Percentiles rank a stretch among this genome's conserved stretches.
These are phyloP conservation scores for Lactarius trivialis DNA, from an alignment of 768 basidiomycete genomes.

Conservation along the genomic window DNA sequence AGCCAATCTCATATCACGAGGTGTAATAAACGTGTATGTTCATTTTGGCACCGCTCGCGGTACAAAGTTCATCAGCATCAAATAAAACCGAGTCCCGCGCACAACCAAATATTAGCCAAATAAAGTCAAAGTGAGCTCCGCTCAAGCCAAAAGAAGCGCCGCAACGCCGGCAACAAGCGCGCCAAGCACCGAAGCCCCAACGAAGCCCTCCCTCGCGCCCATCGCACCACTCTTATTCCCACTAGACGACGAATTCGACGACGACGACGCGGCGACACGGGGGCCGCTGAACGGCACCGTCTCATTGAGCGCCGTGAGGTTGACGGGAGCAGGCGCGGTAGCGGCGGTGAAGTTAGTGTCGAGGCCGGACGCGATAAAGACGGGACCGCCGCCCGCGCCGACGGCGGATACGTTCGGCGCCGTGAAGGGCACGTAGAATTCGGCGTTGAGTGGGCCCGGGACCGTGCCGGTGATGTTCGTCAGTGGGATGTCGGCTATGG, in stretches of 20 bases:
- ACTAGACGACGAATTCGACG: background rate
- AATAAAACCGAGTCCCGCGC: background rate
- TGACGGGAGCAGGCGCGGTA: slow-evolving; percentile 30
- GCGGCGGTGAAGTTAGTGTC: slow-evolving; percentile 32
- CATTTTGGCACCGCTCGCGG: background rate
- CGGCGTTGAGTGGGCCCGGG: slow-evolving; percentile 40
- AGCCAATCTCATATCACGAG: background rate
- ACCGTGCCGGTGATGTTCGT: slow-evolving; percentile 38
- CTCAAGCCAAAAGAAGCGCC: background rate
- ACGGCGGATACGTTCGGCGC: slow-evolving; percentile 37
- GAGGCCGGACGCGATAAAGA: slow-evolving; percentile 27
- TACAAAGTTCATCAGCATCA: background rate
- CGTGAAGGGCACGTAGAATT: slow-evolving; percentile 33
- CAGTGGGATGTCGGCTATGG: slow-evolving; percentile 27
- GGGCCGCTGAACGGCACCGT: slow-evolving; percentile 22
- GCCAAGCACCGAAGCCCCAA: background rate
- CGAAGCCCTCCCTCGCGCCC: background rate
- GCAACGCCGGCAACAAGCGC: background rate
- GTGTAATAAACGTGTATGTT: background rate
- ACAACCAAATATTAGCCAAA: background rate
- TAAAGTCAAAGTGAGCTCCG: background rate
- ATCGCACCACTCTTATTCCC: no score
- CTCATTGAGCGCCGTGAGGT: slow-evolving; percentile 32
- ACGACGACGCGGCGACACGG: background rate
- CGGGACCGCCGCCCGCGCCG: slow-evolving; percentile 39